Evolutionary conservation across 495 filamentous ascomycete species (phyloP).

Genomic region (Podospora didyma): DNA sequence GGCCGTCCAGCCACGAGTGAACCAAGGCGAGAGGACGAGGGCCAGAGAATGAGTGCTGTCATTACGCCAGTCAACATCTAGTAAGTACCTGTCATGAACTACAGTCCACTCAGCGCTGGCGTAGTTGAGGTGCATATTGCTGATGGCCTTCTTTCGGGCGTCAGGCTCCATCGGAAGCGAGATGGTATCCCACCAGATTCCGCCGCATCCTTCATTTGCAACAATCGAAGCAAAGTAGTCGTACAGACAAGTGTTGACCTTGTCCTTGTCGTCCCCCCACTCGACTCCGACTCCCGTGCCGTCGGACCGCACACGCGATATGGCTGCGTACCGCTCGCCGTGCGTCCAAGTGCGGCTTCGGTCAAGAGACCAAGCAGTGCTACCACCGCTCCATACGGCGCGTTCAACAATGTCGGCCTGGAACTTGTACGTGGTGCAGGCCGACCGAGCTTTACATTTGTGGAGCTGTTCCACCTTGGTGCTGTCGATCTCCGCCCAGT

Average conservation of each 20-base stretch:
- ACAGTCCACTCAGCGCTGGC: slow-evolving; percentile 25
- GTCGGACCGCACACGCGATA: slow-evolving; percentile 23
- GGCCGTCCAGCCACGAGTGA: slow-evolving; percentile 27
- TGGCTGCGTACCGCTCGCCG: slow-evolving; percentile 7
- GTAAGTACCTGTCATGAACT: slow-evolving; percentile 29
- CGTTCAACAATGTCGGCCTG: not conserved
- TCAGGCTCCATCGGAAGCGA: slow-evolving; percentile 7
- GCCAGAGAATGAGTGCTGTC: slow-evolving; percentile 19
- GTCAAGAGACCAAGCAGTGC: not conserved
- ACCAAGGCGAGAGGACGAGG: slow-evolving; percentile 26
- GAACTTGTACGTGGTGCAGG: not conserved
- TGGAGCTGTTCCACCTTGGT: not conserved
- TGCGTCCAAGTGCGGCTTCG: too few species aligned
- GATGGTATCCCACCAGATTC: not conserved
- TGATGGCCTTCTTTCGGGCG: slow-evolving; percentile 10
- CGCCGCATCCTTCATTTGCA: not conserved
- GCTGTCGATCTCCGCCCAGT: slow-evolving; percentile 5
- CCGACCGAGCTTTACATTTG: not conserved
- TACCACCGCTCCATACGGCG: not conserved
- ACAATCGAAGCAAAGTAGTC: not conserved
- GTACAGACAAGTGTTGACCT: slow-evolving; percentile 18
- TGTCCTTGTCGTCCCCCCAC: slow-evolving; percentile 1
- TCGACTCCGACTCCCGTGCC: slow-evolving; percentile 15
- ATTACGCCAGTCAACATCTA: slow-evolving; percentile 26
- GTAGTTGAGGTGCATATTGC: slow-evolving; percentile 25